phyloP scores from a whole-genome alignment of 805 yeast genomes.

The Cyberlindnera amylophila region DNA sequence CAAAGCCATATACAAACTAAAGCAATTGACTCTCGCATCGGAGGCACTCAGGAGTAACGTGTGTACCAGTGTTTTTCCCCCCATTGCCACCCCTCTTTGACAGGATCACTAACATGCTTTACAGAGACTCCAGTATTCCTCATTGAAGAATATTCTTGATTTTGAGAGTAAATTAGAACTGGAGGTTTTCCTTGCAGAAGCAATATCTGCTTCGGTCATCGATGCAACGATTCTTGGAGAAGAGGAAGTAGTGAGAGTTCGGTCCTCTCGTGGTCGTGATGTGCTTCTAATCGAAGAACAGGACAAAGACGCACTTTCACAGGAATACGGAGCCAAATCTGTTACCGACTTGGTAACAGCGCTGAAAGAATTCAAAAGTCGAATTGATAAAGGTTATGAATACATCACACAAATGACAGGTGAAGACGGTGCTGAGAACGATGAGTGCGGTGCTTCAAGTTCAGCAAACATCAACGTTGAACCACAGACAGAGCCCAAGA shows the following conservation, averaged over 20 bases:
- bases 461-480: not conserved
- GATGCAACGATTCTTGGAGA: slow-evolving; percentile 21
- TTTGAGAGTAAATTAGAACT: slow-evolving; percentile 12
- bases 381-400: slow-evolving; percentile 13
- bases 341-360: slow-evolving; percentile 13
- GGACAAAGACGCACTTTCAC: not conserved
- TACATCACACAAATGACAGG: slow-evolving; percentile 5
- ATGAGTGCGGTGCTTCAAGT: not conserved
- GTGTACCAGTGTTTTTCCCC: slow-evolving; percentile 3
- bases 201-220: slow-evolving; percentile 16
- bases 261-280: slow-evolving; percentile 24
- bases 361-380: slow-evolving; percentile 13
- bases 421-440: not conserved
- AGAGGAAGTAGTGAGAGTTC: slow-evolving; percentile 18
- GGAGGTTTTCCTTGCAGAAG: slow-evolving; percentile 23
- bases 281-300: slow-evolving; percentile 18
- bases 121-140: slow-evolving; percentile 15
- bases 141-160: slow-evolving; percentile 12
- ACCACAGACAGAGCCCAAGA: not conserved
- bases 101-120: slow-evolving; percentile 1
- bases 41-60: slow-evolving; percentile 19
- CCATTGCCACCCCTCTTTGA: not conserved
- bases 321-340: slow-evolving; percentile 7
- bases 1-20: slow-evolving; percentile 18
- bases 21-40: slow-evolving; percentile 20